Conservation (phyloP, 129 eudicot genomes). For the Flaveria bidentis region DNA sequence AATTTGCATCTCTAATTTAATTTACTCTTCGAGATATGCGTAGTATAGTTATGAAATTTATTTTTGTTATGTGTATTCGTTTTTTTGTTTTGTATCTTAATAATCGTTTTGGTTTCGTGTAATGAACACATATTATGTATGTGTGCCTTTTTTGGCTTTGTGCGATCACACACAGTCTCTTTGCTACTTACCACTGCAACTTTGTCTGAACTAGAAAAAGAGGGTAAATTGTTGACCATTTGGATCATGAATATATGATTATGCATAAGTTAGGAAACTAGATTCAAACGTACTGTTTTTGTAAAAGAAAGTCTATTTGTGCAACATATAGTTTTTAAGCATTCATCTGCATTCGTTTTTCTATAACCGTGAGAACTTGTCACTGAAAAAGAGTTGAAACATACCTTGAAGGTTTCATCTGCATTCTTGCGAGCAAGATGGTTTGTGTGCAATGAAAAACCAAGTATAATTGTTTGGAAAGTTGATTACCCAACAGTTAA, state of each 20-base stretch:
- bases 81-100: not conserved
- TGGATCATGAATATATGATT: constrained; percentile 14
- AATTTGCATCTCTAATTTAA: not conserved
- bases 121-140: not conserved
- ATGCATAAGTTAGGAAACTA: constrained; percentile 5
- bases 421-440: too few species aligned
- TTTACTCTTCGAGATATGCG: not conserved
- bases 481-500: not conserved
- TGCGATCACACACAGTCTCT: constrained; percentile 1
- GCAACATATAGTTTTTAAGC: not conserved
- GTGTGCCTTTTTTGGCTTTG: not conserved
- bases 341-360: not conserved
- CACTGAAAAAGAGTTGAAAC: not conserved
- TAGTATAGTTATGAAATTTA: not conserved
- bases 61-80: not conserved
- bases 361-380: not conserved
- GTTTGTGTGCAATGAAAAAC: not conserved
- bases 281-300: not conserved
- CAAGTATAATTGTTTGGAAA: not conserved
- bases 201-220: not conserved
- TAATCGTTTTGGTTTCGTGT: constrained; percentile 2
- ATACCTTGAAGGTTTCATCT: too few species aligned
- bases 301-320: not conserved
- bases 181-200: not conserved
- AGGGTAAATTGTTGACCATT: not conserved